phyloP scores from a whole-genome alignment of 208 protist species.

The Crithidia brevicula region DNA sequence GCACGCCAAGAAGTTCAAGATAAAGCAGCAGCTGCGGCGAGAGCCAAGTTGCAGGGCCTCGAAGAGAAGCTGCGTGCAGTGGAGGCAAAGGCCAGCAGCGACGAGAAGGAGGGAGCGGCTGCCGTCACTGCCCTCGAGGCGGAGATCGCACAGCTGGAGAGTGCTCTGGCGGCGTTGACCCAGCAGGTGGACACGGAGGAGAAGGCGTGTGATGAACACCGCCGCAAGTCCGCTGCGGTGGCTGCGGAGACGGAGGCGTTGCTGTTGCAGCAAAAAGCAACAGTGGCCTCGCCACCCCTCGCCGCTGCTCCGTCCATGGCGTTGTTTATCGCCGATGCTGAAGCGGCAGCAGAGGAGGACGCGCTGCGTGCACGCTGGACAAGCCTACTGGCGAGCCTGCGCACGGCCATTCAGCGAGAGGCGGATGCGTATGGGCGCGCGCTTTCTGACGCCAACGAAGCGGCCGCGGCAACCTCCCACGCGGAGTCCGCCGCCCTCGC shows the following conservation, averaged over 20 bases:
- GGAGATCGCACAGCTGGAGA: constrained; percentile 16
- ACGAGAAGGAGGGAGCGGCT: constrained; percentile 9
- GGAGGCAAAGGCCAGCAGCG: constrained; percentile 9
- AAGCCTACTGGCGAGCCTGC: constrained; percentile 25
- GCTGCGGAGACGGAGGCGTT: neutral
- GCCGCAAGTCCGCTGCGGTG: neutral
- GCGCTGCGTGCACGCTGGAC: constrained; percentile 34
- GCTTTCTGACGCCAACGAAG: neutral
- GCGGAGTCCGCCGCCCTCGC: neutral
- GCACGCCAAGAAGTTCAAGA: neutral
- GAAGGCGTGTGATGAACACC: neutral
- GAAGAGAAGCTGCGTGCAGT: constrained; percentile 17
- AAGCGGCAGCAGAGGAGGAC: constrained; percentile 24
- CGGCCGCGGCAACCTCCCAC: no score
- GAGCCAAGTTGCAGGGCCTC: neutral
- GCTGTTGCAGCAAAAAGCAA: neutral
- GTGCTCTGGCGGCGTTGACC: neutral
- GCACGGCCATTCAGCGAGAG: constrained; percentile 24
- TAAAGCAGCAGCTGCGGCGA: constrained; percentile 1
- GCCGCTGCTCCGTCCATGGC: neutral
- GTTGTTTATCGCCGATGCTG: constrained; percentile 27
- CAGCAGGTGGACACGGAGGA: neutral
- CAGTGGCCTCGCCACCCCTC: neutral
- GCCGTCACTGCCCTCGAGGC: constrained; percentile 4
- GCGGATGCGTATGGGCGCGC: constrained; percentile 32